Conservation (phyloP, 2,329 filamentous ascomycete species). For the Arthrobotrys pseudoclavata region DNA sequence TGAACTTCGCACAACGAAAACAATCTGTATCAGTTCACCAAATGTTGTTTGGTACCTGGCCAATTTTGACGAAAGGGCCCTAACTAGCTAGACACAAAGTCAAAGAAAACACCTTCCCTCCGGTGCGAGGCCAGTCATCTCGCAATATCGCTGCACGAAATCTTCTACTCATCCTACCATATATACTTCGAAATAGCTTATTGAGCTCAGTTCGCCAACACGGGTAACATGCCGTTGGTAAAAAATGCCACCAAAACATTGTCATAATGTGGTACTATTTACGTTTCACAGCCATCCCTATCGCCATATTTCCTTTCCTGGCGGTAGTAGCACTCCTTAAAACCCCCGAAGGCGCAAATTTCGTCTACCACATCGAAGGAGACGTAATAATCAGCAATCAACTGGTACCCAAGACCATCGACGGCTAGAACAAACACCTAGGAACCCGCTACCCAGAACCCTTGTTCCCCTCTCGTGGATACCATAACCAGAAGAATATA, state of each 20-base stretch:
- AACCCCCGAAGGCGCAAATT: conserved; percentile 33
- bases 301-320: background rate
- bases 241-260: background rate
- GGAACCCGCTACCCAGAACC: conserved; percentile 28
- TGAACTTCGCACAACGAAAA: no score
- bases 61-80: no score
- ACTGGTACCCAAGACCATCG: conserved; percentile 7
- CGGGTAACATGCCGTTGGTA: background rate
- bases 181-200: conserved; percentile 1
- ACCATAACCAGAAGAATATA: background rate
- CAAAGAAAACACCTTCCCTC: no score
- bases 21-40: background rate
- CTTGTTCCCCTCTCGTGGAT: conserved; percentile 29
- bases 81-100: background rate
- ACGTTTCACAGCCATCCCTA: background rate
- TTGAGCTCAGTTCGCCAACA: background rate
- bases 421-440: conserved; percentile 16
- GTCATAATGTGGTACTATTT: background rate
- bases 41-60: no score
- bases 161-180: background rate
- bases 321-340: conserved; percentile 7
- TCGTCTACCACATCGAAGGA: conserved; percentile 36
- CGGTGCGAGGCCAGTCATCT: no score
- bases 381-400: conserved; percentile 30
- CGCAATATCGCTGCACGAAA: background rate